These are phyloP conservation scores for Aspergillus baeticus DNA, from an alignment of 495 filamentous ascomycete genomes.

Conservation along the genomic window DNA sequence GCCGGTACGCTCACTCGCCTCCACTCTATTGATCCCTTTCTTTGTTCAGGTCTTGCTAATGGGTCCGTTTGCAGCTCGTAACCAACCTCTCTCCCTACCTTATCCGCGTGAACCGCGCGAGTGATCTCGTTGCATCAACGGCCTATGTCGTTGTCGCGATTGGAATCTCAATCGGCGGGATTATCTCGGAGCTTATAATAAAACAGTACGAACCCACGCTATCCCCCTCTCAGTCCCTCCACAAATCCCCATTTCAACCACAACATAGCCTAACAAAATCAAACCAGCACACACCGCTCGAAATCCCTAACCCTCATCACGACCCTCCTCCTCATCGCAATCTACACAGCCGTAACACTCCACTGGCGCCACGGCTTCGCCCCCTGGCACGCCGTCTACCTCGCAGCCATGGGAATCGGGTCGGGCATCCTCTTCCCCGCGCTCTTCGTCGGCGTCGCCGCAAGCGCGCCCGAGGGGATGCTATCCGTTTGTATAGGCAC, in stretches of 20 bases:
- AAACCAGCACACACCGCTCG: slow-evolving; percentile 24
- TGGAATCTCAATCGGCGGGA: slow-evolving; percentile 23
- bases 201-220: slow-evolving; percentile 28
- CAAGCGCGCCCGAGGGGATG: slow-evolving; percentile 20
- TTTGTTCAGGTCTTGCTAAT: too few relatives aligned
- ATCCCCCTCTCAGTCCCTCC: not conserved
- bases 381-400: slow-evolving; percentile 19
- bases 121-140: slow-evolving; percentile 17
- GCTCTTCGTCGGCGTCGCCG: slow-evolving; percentile 32
- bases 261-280: not conserved
- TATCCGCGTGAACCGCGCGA: slow-evolving; percentile 21
- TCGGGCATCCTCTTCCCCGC: slow-evolving; percentile 28
- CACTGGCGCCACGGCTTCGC: slow-evolving; percentile 27
- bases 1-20: slow-evolving; percentile 10
- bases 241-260: too few relatives aligned
- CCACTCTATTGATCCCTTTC: not conserved
- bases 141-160: slow-evolving; percentile 9
- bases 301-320: slow-evolving; percentile 26
- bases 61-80: slow-evolving; percentile 23
- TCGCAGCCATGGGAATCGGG: slow-evolving; percentile 23
- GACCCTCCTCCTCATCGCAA: slow-evolving; percentile 8
- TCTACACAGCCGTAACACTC: slow-evolving; percentile 24
- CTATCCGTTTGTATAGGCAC: slow-evolving; percentile 27
- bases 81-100: slow-evolving; percentile 25
- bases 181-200: slow-evolving; percentile 27